Conservation (phyloP, 305 asterid genomes). For the Solanum hybrid region DNA sequence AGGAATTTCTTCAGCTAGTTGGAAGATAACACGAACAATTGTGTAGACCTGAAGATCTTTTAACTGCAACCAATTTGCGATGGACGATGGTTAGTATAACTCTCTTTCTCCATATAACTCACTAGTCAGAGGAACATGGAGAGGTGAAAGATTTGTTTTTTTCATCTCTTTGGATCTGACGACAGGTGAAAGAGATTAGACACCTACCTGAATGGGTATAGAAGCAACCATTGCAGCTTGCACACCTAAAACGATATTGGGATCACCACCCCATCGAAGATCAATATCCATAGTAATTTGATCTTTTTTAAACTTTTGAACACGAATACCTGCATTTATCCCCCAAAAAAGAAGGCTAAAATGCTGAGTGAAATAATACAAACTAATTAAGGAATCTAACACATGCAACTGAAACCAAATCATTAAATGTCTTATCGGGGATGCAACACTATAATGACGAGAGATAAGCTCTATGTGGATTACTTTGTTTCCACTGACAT, state of each 20-base stretch:
- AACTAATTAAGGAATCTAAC: not conserved
- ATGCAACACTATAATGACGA: not conserved
- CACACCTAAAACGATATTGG: constrained; percentile 81
- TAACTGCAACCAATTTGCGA: constrained; percentile 41
- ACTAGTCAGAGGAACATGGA: not conserved
- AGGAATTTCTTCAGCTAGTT: constrained; percentile 91
- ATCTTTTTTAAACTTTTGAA: constrained; percentile 91
- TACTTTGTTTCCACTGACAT: not conserved
- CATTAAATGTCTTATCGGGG: not conserved
- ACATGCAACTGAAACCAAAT: not conserved
- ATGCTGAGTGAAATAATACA: not conserved
- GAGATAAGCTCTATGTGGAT: not conserved
- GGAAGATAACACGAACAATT: constrained; percentile 90
- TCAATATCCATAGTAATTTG: constrained; percentile 98
- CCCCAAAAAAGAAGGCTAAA: not conserved
- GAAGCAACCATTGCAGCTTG: constrained; percentile 83
- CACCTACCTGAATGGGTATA: constrained; percentile 82
- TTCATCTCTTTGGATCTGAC: not conserved
- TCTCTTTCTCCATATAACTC: not conserved
- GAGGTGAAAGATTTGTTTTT: not conserved
- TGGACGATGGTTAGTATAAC: not conserved
- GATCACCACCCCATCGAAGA: constrained; percentile 99
- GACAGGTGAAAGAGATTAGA: constrained; percentile 3
- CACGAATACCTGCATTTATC: constrained; percentile 71
- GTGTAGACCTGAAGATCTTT: constrained; percentile 97